phyloP scores from a whole-genome alignment of 176 grass and related monocot genomes.

The Avena sativa region DNA sequence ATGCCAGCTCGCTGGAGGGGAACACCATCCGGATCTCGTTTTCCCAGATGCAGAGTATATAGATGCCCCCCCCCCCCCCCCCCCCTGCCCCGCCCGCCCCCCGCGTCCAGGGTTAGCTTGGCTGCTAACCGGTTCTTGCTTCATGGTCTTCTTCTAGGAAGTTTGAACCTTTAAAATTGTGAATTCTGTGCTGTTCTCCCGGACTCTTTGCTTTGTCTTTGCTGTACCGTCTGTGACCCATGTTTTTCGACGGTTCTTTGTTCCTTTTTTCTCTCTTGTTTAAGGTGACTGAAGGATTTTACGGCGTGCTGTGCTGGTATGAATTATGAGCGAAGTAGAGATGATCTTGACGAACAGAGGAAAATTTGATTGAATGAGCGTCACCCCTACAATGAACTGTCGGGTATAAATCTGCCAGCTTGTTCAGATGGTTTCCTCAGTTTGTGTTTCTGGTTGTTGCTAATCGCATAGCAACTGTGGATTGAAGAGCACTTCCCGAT shows the following conservation, averaged over 20 bases:
- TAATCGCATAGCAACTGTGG: neutral
- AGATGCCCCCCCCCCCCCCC: neutral
- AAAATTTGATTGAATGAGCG: conserved; percentile 6
- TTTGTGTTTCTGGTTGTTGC: neutral
- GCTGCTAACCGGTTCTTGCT: neutral
- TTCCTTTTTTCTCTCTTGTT: neutral
- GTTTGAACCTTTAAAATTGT: conserved; percentile 37
- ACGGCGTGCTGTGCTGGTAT: neutral
- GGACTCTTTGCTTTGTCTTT: conserved; percentile 32
- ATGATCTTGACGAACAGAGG: neutral
- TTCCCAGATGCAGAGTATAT: conserved; percentile 92
- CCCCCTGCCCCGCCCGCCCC: neutral
- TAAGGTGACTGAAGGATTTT: conserved; percentile 22
- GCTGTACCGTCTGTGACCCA: conserved; percentile 6
- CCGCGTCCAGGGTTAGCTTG: neutral
- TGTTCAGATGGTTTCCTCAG: neutral
- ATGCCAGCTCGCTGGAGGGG: conserved; percentile 72
- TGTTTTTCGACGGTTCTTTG: neutral
- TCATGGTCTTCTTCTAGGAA: conserved; percentile 36
- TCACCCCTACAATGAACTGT: neutral
- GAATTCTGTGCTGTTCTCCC: conserved; percentile 38
- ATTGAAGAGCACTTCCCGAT: neutral
- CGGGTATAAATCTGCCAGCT: neutral
- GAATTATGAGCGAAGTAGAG: neutral
- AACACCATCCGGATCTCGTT: conserved; percentile 86